These are phyloP conservation scores for Seiridium unicorne DNA, from an alignment of 2,329 filamentous ascomycete genomes.

Conservation along the genomic window DNA sequence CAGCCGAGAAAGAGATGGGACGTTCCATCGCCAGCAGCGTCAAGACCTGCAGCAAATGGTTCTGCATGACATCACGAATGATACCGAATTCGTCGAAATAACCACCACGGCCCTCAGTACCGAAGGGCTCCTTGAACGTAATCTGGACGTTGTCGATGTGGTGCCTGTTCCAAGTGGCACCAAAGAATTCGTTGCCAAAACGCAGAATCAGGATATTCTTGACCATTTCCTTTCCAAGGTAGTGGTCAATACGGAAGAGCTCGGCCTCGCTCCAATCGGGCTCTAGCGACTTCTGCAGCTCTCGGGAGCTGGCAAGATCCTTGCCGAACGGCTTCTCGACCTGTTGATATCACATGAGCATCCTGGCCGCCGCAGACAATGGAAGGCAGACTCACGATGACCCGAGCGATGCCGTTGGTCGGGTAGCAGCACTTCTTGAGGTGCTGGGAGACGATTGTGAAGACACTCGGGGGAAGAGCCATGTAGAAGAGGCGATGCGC, in stretches of 20 bases:
- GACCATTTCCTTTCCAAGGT: slow-evolving; percentile 99
- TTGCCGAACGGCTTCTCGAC: slow-evolving; percentile 99
- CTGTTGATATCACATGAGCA: slow-evolving; percentile 39
- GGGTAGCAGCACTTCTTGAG: slow-evolving; percentile 98
- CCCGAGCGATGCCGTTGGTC: slow-evolving; percentile 81
- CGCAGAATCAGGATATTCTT: slow-evolving; percentile 98
- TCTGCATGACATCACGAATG: slow-evolving; percentile 99
- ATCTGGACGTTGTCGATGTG: slow-evolving; percentile 99
- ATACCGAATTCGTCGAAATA: slow-evolving; percentile 99
- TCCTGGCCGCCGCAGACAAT: not conserved
- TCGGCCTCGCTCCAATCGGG: slow-evolving; percentile 99
- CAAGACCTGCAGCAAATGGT: slow-evolving; percentile 94
- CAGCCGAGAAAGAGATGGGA: slow-evolving; percentile 94
- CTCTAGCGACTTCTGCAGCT: slow-evolving; percentile 90
- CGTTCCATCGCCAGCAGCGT: slow-evolving; percentile 97
- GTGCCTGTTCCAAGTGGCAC: slow-evolving; percentile 97
- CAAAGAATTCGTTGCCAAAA: slow-evolving; percentile 98
- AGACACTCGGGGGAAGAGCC: slow-evolving; percentile 95
- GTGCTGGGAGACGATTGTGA: slow-evolving; percentile 96
- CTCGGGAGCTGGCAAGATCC: slow-evolving; percentile 88
- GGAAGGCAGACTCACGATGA: slow-evolving; percentile 67
- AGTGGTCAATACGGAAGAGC: slow-evolving; percentile 98
- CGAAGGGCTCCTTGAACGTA: slow-evolving; percentile 99
- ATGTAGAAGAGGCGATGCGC: slow-evolving; percentile 98
- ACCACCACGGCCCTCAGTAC: slow-evolving; percentile 93